Evolutionary conservation across 257 asterid genomes (phyloP).

Genomic region (Osmanthus fragrans): DNA sequence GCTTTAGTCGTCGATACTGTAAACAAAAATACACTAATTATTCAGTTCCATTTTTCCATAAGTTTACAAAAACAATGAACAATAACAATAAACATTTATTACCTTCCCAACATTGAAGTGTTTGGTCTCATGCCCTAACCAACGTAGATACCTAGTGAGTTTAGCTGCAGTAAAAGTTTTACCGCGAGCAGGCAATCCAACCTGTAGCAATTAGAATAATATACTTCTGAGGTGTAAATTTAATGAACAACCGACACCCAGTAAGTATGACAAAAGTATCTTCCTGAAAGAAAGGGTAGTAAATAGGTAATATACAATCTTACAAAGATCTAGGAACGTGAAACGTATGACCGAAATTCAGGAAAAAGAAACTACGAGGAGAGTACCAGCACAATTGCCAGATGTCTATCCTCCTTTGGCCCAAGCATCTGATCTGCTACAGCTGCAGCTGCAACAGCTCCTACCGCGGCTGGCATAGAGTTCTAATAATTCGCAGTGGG

Average conservation of each 20-base stretch:
- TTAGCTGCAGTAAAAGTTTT: slow-evolving; percentile 99
- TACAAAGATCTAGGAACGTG: slow-evolving; percentile 19
- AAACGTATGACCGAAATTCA: not conserved
- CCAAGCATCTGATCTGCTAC: slow-evolving; percentile 99
- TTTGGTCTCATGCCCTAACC: slow-evolving; percentile 99
- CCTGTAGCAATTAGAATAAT: slow-evolving; percentile 50
- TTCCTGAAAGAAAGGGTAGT: slow-evolving; percentile 6
- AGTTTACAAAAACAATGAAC: slow-evolving; percentile 24
- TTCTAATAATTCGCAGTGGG: slow-evolving; percentile 44
- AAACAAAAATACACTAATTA: slow-evolving; percentile 25
- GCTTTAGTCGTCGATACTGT: slow-evolving; percentile 98
- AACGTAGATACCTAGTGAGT: slow-evolving; percentile 97
- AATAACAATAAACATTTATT: slow-evolving; percentile 11
- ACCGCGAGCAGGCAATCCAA: slow-evolving; percentile 98
- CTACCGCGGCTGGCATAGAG: slow-evolving; percentile 98
- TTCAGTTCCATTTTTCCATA: slow-evolving; percentile 15
- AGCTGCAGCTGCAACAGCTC: slow-evolving; percentile 99
- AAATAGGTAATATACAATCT: not conserved
- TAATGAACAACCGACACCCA: slow-evolving; percentile 1
- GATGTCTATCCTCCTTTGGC: slow-evolving; percentile 94
- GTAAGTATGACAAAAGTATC: slow-evolving; percentile 9
- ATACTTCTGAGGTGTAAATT: slow-evolving; percentile 15
- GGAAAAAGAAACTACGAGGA: slow-evolving; percentile 7
- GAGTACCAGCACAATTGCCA: slow-evolving; percentile 91
- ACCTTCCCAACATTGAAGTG: slow-evolving; percentile 99